A percentile compares a stretch with the other conserved stretches of the same genome.
Conservation (phyloP, 805 yeast genomes). For the Yarrowia sp. region DNA sequence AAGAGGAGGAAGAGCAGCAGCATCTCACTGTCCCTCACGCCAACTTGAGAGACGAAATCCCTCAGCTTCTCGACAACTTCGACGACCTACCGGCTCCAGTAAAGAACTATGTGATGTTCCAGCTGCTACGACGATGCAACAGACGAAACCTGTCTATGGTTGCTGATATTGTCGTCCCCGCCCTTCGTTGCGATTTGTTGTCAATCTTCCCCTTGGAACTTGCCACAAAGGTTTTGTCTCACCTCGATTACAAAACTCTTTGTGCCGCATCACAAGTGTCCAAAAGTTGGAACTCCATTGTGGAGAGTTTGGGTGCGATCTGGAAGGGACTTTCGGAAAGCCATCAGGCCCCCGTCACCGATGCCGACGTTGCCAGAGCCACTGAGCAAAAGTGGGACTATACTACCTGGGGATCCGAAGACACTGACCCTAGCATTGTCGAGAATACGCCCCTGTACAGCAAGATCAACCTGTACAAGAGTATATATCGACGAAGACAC, state of each 20-base stretch:
- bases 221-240: conserved; percentile 65
- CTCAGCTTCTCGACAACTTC: conserved; percentile 66
- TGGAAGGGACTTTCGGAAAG: conserved; percentile 73
- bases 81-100: conserved; percentile 55
- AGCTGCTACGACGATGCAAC: conserved; percentile 63
- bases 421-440: conserved; percentile 10
- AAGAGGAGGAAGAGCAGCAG: conserved; percentile 36
- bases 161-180: conserved; percentile 57
- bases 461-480: conserved; percentile 55
- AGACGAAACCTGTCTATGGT: conserved; percentile 69
- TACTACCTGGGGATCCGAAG: conserved; percentile 46
- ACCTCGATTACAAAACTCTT: conserved; percentile 69
- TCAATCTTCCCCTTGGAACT: conserved; percentile 77
- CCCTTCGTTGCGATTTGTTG: conserved; percentile 76
- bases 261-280: conserved; percentile 69
- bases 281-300: conserved; percentile 70
- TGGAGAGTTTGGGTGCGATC: conserved; percentile 63
- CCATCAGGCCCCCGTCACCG: conserved; percentile 52
- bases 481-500: conserved; percentile 65
- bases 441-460: conserved; percentile 44
- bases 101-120: conserved; percentile 60
- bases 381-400: conserved; percentile 49
- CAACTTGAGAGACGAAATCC: conserved; percentile 65
- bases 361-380: conserved; percentile 54
- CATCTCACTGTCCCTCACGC: conserved; percentile 18